Evolutionary conservation across 2,329 filamentous ascomycete genomes (phyloP), one percentile per base, ranked within the genome.

Genomic region (Cladosporium sp.): DNA sequence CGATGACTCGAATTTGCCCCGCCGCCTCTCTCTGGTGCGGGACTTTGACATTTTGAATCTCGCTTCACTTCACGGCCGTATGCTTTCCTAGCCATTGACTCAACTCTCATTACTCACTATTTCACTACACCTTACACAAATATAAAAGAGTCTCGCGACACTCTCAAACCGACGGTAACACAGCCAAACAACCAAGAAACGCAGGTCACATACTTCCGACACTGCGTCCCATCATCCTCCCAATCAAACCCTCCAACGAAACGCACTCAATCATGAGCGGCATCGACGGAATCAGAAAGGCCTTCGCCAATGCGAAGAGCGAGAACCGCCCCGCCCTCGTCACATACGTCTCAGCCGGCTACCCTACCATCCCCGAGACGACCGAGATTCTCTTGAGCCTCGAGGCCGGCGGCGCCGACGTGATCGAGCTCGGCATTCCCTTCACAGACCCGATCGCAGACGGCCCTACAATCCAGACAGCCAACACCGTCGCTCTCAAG

Each of bases 391-490:
- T 97, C 63, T 75, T 99, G 57, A 88, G 83, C 37, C 86, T 99
- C 82, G 88, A 99, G 73, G 89, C 85, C 68, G 93, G 93, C 65
- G 93, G 93, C 60, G 85, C 92, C 63, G 93, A 99, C 70, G 77
- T 99, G 54, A 95, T 99, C 64, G 93, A 99, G 72, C 83, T 99
- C 60, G 93, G 92, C 56, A 84, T 96, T 51, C 93, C 93, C 47
- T 99, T 99, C 74, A 96, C 92, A 64, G 93, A 99, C 69, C 93
- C 93, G 52, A 97, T 97, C 71, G 93, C 92, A 61, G 93, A 99
- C 71, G 93, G 93, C 22, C 93, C 93, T 30, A 96, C 91, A 4
- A 97, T 99, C 60, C 93, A 99, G 75, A 93, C 84, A 56, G 83
- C 93, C 58, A 99, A 99, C 73, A 96, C 89, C 36, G 66, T 86